Base-by-base conservation (phyloP, 116 monocot genomes). In the Dioscorea cayenensis region DNA sequence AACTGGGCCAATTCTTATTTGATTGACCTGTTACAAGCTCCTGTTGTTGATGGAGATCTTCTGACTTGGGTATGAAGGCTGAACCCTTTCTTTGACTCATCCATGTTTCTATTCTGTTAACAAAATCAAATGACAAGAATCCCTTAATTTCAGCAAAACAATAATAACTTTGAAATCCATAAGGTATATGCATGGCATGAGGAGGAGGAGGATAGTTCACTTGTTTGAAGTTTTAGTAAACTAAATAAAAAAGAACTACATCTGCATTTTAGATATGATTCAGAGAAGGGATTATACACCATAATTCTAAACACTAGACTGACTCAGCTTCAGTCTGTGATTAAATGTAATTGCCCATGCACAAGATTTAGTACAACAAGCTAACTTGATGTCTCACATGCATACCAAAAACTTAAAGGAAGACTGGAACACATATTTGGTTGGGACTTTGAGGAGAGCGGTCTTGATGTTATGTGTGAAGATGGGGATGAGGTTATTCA, bases 31-130 rank as follows among this genome's bases (percentile, higher is more conserved):
- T 71, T 89, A 51, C 84, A 89, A 68, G 75, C 95, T n/a, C 59
- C 71, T 71, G 85, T 74, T 66, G 74, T 95, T 63, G 87, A 95
- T 78, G 92, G 92, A 63, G 89, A 91, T 72, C 89, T 91, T 72
- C 81, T 95, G 21, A 81, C 73, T 81, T 89, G 92, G 91, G 95
- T 95, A 68, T 48, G 86, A 59, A 65, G 25, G 25, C 25, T 25
- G 25, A 25, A 25, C 25, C 25, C 25, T 25, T 25, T 25, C 35
- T n/a, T 7, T 37, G 29, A 48, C 32, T 23, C 28, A 60, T 71
- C 36, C 16, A 64, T 72, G 36, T 51, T 67, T 22, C n/a, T 62
- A 6, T 62, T 62, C 25, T 62, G 11, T 55, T 55, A 18, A 16
- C 19, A 55, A 18, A n/a, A 25, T 25, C 25, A 25, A 25, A 55